These are phyloP conservation scores for Pseudoscleropodium purum DNA, from an alignment of 225 moss, liverwort and hornwort species.

Conservation along the genomic window DNA sequence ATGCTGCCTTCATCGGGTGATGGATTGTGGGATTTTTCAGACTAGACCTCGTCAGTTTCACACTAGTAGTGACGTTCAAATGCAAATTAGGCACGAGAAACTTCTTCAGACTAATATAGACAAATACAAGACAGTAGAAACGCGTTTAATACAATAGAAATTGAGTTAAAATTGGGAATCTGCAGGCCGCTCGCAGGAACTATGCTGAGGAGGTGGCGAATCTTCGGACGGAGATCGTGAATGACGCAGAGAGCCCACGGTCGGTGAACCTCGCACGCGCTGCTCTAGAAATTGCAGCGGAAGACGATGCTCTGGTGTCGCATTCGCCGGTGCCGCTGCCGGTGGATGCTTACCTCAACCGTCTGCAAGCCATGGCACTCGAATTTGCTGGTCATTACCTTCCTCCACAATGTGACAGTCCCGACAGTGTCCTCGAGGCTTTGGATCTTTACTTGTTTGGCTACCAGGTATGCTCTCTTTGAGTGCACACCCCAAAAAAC, in stretches of 20 bases:
- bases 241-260: not conserved
- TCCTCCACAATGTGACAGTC: constrained; percentile 31
- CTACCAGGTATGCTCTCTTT: constrained; percentile 54
- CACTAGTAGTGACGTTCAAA: not conserved
- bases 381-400: constrained; percentile 92
- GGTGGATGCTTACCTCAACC: constrained; percentile 81
- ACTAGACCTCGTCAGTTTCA: not conserved
- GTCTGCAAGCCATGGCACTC: constrained; percentile 76
- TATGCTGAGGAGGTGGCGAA: constrained; percentile 59
- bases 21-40: not conserved
- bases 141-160: not conserved
- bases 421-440: constrained; percentile 44
- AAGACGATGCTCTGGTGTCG: constrained; percentile 89
- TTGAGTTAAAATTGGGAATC: not conserved
- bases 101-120: not conserved
- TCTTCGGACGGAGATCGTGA: constrained; percentile 1
- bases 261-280: constrained; percentile 66
- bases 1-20: not conserved
- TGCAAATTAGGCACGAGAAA: not conserved
- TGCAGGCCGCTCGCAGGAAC: constrained; percentile 35
- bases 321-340: constrained; percentile 95
- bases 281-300: constrained; percentile 87
- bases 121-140: not conserved
- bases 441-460: constrained; percentile 76
- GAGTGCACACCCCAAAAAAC: not conserved